Conservation (phyloP, 768 basidiomycete genomes). For the Leccinellum albellum region DNA sequence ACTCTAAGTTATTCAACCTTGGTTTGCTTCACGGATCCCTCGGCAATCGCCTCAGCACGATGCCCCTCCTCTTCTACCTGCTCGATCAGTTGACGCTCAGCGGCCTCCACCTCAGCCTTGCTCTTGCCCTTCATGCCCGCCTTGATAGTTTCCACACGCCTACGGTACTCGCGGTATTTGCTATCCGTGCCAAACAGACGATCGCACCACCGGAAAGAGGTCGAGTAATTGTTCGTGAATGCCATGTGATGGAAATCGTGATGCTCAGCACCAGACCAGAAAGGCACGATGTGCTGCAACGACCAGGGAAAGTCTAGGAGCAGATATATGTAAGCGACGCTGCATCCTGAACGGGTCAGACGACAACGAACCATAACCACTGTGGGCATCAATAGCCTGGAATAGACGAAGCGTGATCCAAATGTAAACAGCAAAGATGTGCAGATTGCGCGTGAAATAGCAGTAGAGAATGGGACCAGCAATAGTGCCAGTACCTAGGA, state of each 20-base stretch:
- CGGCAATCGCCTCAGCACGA: slow-evolving; percentile 59
- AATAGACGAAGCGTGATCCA: slow-evolving; percentile 94
- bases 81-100: slow-evolving; percentile 60
- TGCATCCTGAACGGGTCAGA: neutral
- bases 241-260: slow-evolving; percentile 99
- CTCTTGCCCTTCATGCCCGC: slow-evolving; percentile 48
- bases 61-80: slow-evolving; percentile 75
- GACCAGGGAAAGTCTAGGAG: slow-evolving; percentile 93
- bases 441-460: slow-evolving; percentile 65
- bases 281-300: slow-evolving; percentile 83
- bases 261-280: slow-evolving; percentile 97
- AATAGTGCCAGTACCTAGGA: slow-evolving; percentile 90
- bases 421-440: slow-evolving; percentile 89
- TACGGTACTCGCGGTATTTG: slow-evolving; percentile 82
- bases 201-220: slow-evolving; percentile 94
- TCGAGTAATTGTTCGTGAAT: slow-evolving; percentile 90
- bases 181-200: slow-evolving; percentile 83
- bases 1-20: slow-evolving; percentile 24
- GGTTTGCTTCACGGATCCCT: slow-evolving; percentile 29
- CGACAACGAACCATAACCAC: slow-evolving; percentile 75
- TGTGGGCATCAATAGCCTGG: slow-evolving; percentile 97
- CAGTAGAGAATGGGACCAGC: slow-evolving; percentile 85
- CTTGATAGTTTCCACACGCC: slow-evolving; percentile 61
- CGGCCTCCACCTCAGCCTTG: slow-evolving; percentile 47
- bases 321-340: neutral